Base-by-base conservation (phyloP, 768 basidiomycete species). In the Hypholoma sublateritium region DNA sequence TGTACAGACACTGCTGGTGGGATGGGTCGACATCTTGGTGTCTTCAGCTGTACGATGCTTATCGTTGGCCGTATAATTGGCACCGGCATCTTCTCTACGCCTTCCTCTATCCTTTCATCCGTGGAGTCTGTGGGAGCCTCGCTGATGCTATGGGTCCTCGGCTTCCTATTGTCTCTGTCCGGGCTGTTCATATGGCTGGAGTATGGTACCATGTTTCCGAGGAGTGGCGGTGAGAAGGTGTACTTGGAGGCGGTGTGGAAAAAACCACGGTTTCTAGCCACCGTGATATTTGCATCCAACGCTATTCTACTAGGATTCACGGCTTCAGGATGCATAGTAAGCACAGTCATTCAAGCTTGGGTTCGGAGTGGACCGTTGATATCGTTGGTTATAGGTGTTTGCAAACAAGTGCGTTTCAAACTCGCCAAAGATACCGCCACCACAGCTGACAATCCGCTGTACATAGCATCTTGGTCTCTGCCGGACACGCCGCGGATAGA, bases 81-180 rank as follows among this genome's bases (percentile, higher is more conserved):
- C 0, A 86, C 84, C 0, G 84, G 83, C n/a, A 85, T 86, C 57
- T 86, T 85, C 69, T 82, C 82, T 1, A 85, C 84, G 0, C 85
- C 84, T 0, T 83, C 83, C 0, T 80, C 80, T 0, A 85, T 86
- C 62, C 75, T 86, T 28, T 73, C 68, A 0, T 80, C 81, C 0
- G 84, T 85, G 0, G 80, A 79, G 12, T 84, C 82, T 5, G 70
- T 85, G 16, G 85, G 84, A 17, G 83, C 84, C 0, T 84, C 83
- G 0, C 70, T 86, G 48, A 78, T 86, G 77, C 78, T 85, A 17
- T 86, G 84, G 85, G 79, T 85, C 1, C 78, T 85, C 19, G 85
- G 84, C 4, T 83, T 85, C 61, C 61, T 78, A 1, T 74, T 86
- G 2, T 84, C 83, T 0, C 81, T 80, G 58, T 85, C 81, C 52